Base-by-base conservation (phyloP, 768 basidiomycete genomes). In the Antrodiella citrinella region DNA sequence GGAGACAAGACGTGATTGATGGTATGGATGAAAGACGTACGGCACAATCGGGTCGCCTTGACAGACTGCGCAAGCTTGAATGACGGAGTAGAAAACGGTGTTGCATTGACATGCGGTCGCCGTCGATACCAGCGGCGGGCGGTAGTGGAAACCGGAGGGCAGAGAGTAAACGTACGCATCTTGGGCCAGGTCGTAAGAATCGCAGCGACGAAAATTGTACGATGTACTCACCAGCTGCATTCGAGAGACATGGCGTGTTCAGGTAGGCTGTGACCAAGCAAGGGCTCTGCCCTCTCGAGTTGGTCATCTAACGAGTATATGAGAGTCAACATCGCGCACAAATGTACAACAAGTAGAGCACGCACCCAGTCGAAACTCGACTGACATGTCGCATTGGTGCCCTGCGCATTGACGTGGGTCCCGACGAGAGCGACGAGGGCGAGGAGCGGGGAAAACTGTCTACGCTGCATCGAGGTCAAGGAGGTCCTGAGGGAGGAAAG, bases 41-140 rank as follows among this genome's bases (percentile, higher is more conserved):
- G 52, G 56, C 21, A 72, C 51, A 53, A 65, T 69, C 2, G 63
- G 65, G 23, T 66, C 62, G 26, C 70, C 71, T 59, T 83, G 81
- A 58, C 81, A 83, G 26, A 70, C 59, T 20, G 71, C 77, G 62
- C 81, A 83, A 11, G 81, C 81, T 50, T 73, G 76, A 54, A 82
- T 67, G 21, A 77, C 52, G 11, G 72, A 75, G 54, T 82, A 83
- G 3, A 72, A 71, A 23, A 81, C 74, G 4, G 78, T 72, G 57
- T 69, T 82, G 57, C 81, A 82, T 55, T 74, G 69, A 53, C 81
- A 82, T 3, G 59, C 40, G 47, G 71, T 66, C 18, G 69, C 68
- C 19, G 63, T 30, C 0, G 50, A 45, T n/a, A 56, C 47, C 2
- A 50, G 52, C 4, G 79, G 78, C 1, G 72, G 73, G 12, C 63